Percentiles rank a stretch among this genome's conserved stretches.
Conservation (phyloP, 495 filamentous ascomycete genomes). For the Podospora fimiseda region DNA sequence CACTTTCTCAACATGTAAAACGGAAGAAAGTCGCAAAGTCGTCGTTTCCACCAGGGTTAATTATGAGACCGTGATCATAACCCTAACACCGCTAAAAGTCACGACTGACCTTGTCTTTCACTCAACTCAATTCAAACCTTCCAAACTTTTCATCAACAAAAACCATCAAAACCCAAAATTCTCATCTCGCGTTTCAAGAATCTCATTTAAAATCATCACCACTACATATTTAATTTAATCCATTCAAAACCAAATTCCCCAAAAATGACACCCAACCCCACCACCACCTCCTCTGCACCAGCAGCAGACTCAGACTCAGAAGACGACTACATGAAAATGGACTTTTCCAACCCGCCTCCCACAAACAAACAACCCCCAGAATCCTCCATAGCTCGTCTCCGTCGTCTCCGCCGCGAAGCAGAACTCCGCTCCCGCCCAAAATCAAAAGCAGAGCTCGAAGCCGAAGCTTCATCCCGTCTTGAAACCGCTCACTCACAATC, state of each 20-base stretch:
- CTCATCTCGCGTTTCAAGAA: too few relatives aligned
- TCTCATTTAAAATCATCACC: too few relatives aligned
- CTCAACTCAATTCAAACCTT: too few relatives aligned
- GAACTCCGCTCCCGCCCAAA: slow-evolving; percentile 55
- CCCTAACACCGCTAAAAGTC: too few relatives aligned
- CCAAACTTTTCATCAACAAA: too few relatives aligned
- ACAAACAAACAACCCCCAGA: slow-evolving; percentile 36
- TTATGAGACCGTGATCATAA: too few relatives aligned
- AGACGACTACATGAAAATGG: slow-evolving; percentile 64
- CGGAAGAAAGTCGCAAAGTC: too few relatives aligned
- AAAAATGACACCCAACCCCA: background rate
- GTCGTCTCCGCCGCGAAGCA: slow-evolving; percentile 50
- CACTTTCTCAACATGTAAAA: too few relatives aligned
- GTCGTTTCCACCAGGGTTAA: too few relatives aligned
- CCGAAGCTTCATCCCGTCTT: slow-evolving; percentile 59
- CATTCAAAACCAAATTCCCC: background rate
- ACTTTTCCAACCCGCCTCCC: slow-evolving; percentile 32
- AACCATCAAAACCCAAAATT: too few relatives aligned
- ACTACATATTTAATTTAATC: too few relatives aligned
- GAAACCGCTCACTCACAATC: slow-evolving; percentile 68
- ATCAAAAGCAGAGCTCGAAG: slow-evolving; percentile 77
- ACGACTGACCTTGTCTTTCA: too few relatives aligned
- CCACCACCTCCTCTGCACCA: background rate
- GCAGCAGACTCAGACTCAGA: slow-evolving; percentile 18
- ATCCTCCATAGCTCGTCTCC: slow-evolving; percentile 51